Percentiles rank a stretch among this genome's conserved stretches.
These are phyloP conservation scores for Blepharisma japonicum DNA, from an alignment of 73 alveolate genomes.

Conservation along the genomic window DNA sequence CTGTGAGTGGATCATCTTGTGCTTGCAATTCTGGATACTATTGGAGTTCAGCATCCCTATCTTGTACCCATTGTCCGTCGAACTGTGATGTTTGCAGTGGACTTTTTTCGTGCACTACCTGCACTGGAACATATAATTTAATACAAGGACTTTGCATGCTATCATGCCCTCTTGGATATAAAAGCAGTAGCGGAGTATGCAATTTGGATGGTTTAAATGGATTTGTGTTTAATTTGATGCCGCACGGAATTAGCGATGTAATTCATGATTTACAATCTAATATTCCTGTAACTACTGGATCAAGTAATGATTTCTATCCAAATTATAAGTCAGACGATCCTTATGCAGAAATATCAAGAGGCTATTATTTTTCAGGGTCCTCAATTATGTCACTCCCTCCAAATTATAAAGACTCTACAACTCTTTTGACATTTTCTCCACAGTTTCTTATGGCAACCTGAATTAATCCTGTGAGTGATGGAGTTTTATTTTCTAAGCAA, in stretches of 20 bases:
- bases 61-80: background rate
- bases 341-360: background rate
- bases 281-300: background rate
- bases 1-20: background rate
- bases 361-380: constrained; percentile 19
- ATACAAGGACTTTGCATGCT: background rate
- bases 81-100: constrained; percentile 9
- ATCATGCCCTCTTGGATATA: constrained; percentile 13
- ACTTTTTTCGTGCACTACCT: background rate
- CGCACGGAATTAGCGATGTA: background rate
- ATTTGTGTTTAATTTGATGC: background rate
- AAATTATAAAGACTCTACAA: background rate
- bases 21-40: background rate
- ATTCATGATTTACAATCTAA: background rate
- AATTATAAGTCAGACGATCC: constrained; percentile 1
- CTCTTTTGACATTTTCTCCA: background rate
- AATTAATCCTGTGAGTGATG: background rate
- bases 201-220: constrained; percentile 6
- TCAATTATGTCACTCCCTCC: constrained; percentile 18
- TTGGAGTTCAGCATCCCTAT: background rate
- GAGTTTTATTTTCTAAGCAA: background rate
- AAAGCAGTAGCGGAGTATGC: background rate
- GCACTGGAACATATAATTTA: constrained; percentile 5
- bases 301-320: background rate
- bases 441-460: background rate